phyloP scores from a whole-genome alignment of 352 stramenopile species.

The Phytophthora pisi region DNA sequence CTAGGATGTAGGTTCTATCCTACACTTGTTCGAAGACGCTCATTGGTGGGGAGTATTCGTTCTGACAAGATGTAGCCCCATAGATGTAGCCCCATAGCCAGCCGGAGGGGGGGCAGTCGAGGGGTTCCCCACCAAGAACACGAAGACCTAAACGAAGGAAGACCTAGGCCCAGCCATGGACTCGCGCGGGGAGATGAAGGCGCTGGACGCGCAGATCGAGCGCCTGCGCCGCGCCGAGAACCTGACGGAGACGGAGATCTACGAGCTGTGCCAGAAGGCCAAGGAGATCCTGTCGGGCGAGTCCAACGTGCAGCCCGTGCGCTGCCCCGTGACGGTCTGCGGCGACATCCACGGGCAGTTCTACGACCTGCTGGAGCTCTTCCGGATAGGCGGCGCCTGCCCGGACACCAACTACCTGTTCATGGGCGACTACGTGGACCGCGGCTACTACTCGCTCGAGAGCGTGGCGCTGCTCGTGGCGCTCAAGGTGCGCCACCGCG shows the following conservation, averaged over 20 bases:
- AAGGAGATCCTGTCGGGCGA: conserved; percentile 89
- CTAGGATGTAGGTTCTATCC: neutral
- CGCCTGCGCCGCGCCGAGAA: conserved; percentile 87
- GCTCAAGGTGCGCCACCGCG: conserved; percentile 86
- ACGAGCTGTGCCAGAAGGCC: conserved; percentile 88
- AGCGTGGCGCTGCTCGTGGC: conserved; percentile 83
- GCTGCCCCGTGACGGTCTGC: conserved; percentile 87
- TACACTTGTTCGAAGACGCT: neutral
- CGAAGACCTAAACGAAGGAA: neutral
- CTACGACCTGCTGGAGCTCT: conserved; percentile 95
- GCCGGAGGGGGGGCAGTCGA: conserved; percentile 4
- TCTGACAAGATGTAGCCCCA: conserved; percentile 1
- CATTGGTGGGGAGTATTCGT: conserved; percentile 12
- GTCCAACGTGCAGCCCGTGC: conserved; percentile 88
- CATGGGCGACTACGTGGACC: conserved; percentile 92
- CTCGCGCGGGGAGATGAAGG: conserved; percentile 85
- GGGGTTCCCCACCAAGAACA: conserved; percentile 17
- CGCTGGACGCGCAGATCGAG: conserved; percentile 87
- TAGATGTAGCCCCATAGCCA: too few relatives aligned
- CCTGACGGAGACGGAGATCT: conserved; percentile 90
- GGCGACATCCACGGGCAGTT: conserved; percentile 98
- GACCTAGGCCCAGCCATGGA: conserved; percentile 19
- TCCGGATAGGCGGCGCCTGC: conserved; percentile 88
- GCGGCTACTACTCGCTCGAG: conserved; percentile 89
- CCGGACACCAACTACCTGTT: conserved; percentile 93